Evolutionary conservation across 148 eudicot species (phyloP).

Genomic region (Polygonum maritimum): DNA sequence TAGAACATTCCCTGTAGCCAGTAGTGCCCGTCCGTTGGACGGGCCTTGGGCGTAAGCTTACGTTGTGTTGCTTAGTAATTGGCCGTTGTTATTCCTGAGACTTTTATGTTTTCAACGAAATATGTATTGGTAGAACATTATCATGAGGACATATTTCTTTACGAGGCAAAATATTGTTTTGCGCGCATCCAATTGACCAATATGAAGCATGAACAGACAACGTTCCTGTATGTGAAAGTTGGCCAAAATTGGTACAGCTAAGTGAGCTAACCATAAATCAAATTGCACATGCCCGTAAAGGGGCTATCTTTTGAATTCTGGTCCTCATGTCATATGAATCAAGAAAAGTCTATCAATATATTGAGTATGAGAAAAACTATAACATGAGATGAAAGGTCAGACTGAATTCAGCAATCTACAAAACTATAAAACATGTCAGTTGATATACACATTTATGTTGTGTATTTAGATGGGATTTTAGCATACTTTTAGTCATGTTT

Average conservation of each 20-base stretch:
- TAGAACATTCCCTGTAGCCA: too few relatives aligned
- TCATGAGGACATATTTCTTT: too few relatives aligned
- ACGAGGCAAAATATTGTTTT: not conserved
- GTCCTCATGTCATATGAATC: not conserved
- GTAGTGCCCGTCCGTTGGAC: too few relatives aligned
- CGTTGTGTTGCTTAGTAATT: too few relatives aligned
- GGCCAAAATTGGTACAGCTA: too few relatives aligned
- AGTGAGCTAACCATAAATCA: not conserved
- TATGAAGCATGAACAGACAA: not conserved
- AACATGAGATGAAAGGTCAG: not conserved
- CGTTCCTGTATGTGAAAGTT: not conserved
- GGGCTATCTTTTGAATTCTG: not conserved
- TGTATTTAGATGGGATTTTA: too few relatives aligned
- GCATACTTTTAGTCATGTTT: too few relatives aligned
- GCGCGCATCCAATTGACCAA: not conserved
- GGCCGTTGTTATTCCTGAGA: too few relatives aligned
- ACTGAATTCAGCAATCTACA: not conserved
- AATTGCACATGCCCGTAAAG: not conserved
- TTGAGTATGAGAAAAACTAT: not conserved
- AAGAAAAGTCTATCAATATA: not conserved
- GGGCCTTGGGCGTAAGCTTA: too few relatives aligned
- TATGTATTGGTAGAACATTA: too few relatives aligned
- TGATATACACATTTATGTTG: too few relatives aligned
- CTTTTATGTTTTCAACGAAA: too few relatives aligned
- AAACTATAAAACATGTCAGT: constrained; percentile 4